Base-by-base conservation (phyloP, 1,284 basidiomycete genomes). In the Apiotrichum gamsii region DNA sequence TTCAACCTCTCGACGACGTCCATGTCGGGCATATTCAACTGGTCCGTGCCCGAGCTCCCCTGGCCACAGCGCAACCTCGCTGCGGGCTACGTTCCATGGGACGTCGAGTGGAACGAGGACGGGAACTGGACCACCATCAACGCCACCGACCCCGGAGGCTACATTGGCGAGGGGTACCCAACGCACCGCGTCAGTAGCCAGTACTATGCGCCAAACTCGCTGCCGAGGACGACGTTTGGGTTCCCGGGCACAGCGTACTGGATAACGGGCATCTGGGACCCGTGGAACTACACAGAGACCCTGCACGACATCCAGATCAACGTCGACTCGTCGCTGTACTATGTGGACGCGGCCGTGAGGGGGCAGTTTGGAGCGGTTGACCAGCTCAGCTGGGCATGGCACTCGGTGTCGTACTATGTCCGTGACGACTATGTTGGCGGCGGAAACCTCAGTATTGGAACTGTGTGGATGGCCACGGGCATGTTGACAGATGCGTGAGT, bases 401-500 rank as follows among this genome's bases (percentile, higher is more conserved):
- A 42, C 40, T 14, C 20, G 4, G 21, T 42, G 11, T 33, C 24
- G 30, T 42, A 42, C 40, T n/a, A 30, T 5, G 4, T 42, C 31
- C 29, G 28, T 10, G 2, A 18, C 14, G 40, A 42, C 31, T 42
- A 24, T 20, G 4, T 5, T 5, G 40, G 40, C 3, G 40, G 40
- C 21, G 40, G 30, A 20, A 42, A 42, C n/a, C 23, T 14, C 13
- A 24, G 30, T 9, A 20, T 42, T 14, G 15, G n/a, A 15, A 9
- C 9, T 3, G 1, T 42, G 5, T 32, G 29, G 13, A 16, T 42
- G 2, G 4, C 15, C 9, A 42, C 40, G 3, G 40, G 40, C 30
- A 42, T 42, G 40, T 10, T 24, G 11, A 21, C 40, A 2, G 23
- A 42, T 5, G 40, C 40, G 40, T 42, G 20, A 32, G 40, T 33